These are phyloP conservation scores for Leptographium galeiforme DNA, from an alignment of 2,329 filamentous ascomycete species.

Conservation along the genomic window DNA sequence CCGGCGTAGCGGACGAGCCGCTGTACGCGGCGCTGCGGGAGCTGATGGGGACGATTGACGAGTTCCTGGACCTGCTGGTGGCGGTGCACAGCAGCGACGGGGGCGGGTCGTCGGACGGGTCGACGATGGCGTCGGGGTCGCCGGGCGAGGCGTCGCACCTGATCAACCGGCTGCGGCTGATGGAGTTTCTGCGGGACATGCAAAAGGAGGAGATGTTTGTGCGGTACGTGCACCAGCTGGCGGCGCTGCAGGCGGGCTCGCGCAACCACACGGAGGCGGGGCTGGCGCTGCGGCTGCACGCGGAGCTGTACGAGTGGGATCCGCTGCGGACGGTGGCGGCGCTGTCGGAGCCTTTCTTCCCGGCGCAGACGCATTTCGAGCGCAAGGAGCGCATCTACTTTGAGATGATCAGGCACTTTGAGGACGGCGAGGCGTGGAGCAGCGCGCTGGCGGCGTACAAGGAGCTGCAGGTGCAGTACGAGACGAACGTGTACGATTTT, in stretches of 20 bases:
- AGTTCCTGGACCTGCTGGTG: conserved; percentile 80
- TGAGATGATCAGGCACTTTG: conserved; percentile 86
- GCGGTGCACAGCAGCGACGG: conserved; percentile 71
- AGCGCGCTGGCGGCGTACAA: conserved; percentile 78
- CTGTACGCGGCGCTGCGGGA: conserved; percentile 65
- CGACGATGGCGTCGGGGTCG: background rate
- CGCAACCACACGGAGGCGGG: conserved; percentile 79
- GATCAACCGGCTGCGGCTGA: conserved; percentile 76
- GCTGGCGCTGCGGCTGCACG: conserved; percentile 76
- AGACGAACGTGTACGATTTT: conserved; percentile 80
- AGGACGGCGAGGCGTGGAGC: conserved; percentile 89
- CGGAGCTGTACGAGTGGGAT: conserved; percentile 89
- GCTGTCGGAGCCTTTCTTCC: conserved; percentile 61
- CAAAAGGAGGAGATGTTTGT: conserved; percentile 95
- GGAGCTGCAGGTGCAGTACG: conserved; percentile 84
- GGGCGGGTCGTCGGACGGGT: conserved; percentile 16
- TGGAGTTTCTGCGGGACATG: conserved; percentile 96
- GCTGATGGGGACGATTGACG: conserved; percentile 73
- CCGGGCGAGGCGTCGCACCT: conserved; percentile 63
- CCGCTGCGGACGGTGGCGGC: conserved; percentile 51
- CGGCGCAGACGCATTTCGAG: conserved; percentile 76
- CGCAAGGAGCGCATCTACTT: conserved; percentile 88
- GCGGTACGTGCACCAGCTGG: conserved; percentile 86
- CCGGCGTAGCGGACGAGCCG: conserved; percentile 52
- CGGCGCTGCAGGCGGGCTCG: conserved; percentile 59